These are phyloP conservation scores for Apophysomyces trapeziformis DNA, from an alignment of 371 early-diverging fungal species.

Conservation along the genomic window DNA sequence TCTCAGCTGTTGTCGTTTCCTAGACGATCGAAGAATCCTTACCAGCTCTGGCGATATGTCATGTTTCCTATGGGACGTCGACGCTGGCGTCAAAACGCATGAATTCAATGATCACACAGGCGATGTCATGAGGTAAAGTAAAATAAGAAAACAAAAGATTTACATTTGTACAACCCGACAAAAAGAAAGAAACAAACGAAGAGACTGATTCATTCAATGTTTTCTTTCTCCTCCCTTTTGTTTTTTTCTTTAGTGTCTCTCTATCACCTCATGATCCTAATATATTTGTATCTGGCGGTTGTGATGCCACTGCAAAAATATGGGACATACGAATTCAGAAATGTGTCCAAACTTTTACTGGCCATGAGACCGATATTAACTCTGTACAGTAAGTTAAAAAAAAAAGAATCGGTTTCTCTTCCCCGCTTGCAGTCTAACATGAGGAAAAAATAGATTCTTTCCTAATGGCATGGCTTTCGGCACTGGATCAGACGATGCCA, in stretches of 20 bases:
- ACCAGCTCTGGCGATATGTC: constrained; percentile 96
- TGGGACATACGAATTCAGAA: constrained; percentile 96
- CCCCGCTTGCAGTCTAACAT: no score
- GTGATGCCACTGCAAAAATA: constrained; percentile 97
- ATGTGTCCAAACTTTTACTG: constrained; percentile 96
- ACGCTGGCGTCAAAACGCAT: constrained; percentile 90
- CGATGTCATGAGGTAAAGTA: constrained; percentile 89
- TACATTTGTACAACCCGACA: neutral
- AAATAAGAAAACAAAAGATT: neutral
- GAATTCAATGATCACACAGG: constrained; percentile 97
- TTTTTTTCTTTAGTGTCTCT: constrained; percentile 21
- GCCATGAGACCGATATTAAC: constrained; percentile 98
- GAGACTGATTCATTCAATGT: neutral
- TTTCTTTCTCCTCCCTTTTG: neutral
- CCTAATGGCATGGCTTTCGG: constrained; percentile 97
- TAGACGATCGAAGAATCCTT: constrained; percentile 93
- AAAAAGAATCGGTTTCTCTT: no score
- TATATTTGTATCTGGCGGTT: constrained; percentile 96
- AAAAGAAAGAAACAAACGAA: neutral
- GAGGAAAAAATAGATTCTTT: constrained; percentile 69
- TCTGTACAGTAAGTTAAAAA: constrained; percentile 74
- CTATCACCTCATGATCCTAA: constrained; percentile 82
- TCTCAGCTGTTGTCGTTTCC: constrained; percentile 94
- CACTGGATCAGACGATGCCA: constrained; percentile 97
- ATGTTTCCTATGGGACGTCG: constrained; percentile 98